These are phyloP conservation scores for Backusella tuberculispora DNA, from an alignment of 192 early-diverging fungal species.

Conservation along the genomic window DNA sequence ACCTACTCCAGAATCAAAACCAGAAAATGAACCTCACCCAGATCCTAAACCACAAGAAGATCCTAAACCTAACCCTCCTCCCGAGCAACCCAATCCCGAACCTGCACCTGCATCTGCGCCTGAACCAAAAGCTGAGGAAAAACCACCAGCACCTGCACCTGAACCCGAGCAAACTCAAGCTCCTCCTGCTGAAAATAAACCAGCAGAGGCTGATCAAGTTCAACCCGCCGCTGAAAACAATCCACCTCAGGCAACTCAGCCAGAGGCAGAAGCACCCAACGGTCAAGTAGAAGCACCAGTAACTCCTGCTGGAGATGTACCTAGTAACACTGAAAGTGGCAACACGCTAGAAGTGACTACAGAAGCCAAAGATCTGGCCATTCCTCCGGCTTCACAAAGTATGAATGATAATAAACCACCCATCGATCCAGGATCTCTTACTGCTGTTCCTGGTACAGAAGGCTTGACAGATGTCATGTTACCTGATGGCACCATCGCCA, in stretches of 20 bases:
- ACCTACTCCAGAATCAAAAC: neutral
- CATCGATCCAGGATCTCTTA: too few relatives aligned
- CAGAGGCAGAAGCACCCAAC: neutral
- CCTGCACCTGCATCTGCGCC: neutral
- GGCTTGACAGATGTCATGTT: neutral
- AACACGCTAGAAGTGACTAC: neutral
- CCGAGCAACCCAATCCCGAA: neutral
- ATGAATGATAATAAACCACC: too few relatives aligned
- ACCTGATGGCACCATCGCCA: neutral
- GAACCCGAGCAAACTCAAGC: neutral
- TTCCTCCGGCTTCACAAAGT: neutral
- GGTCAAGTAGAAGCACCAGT: constrained; percentile 1
- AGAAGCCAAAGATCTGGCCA: neutral
- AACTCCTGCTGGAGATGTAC: neutral
- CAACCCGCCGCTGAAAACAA: neutral
- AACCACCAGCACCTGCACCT: neutral
- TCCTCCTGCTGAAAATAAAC: neutral
- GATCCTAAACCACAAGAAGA: neutral
- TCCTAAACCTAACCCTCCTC: neutral
- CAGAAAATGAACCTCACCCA: neutral
- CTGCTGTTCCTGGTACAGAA: too few relatives aligned
- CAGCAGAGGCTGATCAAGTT: neutral
- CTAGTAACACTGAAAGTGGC: neutral
- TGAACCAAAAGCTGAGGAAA: neutral
- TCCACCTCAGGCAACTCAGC: neutral